A percentile compares a stretch with the other conserved stretches of the same genome.
Conservation (phyloP, 140 eudicot species). For the Stevia rebaudiana region DNA sequence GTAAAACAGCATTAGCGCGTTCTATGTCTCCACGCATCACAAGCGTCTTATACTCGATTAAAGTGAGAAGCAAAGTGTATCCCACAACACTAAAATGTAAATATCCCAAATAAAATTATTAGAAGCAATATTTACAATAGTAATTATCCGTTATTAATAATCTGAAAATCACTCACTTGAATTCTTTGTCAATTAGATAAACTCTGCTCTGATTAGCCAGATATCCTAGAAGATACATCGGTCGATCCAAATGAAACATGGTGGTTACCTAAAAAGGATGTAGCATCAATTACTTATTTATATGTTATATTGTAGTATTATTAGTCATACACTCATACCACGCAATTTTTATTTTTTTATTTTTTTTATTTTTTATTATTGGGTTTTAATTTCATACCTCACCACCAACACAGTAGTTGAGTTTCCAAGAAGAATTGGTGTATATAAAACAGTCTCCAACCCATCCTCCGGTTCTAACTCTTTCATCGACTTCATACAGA, state of each 20-base stretch:
- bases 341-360: no score
- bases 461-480: slow-evolving; percentile 94
- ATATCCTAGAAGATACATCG: slow-evolving; percentile 44
- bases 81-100: slow-evolving; percentile 63
- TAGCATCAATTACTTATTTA: slow-evolving; percentile 6
- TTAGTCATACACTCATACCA: no score
- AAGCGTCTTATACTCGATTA: slow-evolving; percentile 95
- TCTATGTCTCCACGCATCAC: slow-evolving; percentile 99
- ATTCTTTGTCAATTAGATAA: slow-evolving; percentile 41
- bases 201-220: slow-evolving; percentile 44
- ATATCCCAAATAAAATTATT: not conserved
- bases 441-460: slow-evolving; percentile 96
- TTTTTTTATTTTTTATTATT: no score
- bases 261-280: slow-evolving; percentile 30
- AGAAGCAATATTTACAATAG: not conserved
- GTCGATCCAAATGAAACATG: slow-evolving; percentile 45
- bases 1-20: slow-evolving; percentile 72
- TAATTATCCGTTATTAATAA: not conserved
- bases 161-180: slow-evolving; percentile 24
- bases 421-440: slow-evolving; percentile 92
- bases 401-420: slow-evolving; percentile 98
- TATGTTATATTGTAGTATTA: no score
- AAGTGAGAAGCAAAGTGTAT: slow-evolving; percentile 80
- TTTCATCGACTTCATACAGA: slow-evolving; percentile 81
- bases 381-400: slow-evolving; percentile 46